Conservation (phyloP, 208 protist genomes). For the Leishmania aethiopica region DNA sequence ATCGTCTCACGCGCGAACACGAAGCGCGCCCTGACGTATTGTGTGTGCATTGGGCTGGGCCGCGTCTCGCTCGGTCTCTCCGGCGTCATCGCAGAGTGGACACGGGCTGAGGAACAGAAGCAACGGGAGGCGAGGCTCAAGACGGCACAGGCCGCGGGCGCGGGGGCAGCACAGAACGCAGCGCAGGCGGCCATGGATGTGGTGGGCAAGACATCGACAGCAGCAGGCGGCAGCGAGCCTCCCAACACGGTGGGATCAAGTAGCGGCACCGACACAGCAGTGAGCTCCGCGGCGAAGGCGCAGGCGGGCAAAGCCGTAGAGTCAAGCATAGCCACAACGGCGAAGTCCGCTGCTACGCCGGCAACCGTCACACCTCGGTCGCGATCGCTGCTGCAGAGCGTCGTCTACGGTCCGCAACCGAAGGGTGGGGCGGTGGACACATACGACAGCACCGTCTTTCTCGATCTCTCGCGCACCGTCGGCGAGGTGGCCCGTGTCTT, state of each 20-base stretch:
- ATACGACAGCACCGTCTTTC: slow-evolving; percentile 61
- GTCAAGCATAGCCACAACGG: neutral
- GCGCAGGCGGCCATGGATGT: slow-evolving; percentile 20
- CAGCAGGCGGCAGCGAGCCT: neutral
- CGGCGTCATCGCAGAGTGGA: slow-evolving; percentile 71
- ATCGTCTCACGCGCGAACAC: slow-evolving; percentile 65
- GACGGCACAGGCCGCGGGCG: slow-evolving; percentile 13
- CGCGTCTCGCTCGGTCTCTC: slow-evolving; percentile 77
- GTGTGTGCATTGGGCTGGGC: slow-evolving; percentile 76
- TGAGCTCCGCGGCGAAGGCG: neutral
- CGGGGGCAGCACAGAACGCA: slow-evolving; percentile 19
- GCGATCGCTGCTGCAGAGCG: slow-evolving; percentile 61
- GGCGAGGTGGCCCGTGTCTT: slow-evolving; percentile 69
- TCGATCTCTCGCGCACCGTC: slow-evolving; percentile 46
- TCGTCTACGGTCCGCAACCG: slow-evolving; percentile 60
- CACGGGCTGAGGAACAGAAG: slow-evolving; percentile 45
- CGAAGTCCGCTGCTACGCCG: slow-evolving; percentile 1
- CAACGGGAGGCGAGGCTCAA: slow-evolving; percentile 34
- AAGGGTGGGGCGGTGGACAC: slow-evolving; percentile 36
- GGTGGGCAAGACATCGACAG: slow-evolving; percentile 7
- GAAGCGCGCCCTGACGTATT: slow-evolving; percentile 56
- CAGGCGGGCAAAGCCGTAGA: neutral
- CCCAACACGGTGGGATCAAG: neutral
- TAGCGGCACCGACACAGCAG: slow-evolving; percentile 7
- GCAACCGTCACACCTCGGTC: slow-evolving; percentile 67